Evolutionary conservation across 2,329 filamentous ascomycete genomes (phyloP).

Genomic region (Zymoseptoria brevis): DNA sequence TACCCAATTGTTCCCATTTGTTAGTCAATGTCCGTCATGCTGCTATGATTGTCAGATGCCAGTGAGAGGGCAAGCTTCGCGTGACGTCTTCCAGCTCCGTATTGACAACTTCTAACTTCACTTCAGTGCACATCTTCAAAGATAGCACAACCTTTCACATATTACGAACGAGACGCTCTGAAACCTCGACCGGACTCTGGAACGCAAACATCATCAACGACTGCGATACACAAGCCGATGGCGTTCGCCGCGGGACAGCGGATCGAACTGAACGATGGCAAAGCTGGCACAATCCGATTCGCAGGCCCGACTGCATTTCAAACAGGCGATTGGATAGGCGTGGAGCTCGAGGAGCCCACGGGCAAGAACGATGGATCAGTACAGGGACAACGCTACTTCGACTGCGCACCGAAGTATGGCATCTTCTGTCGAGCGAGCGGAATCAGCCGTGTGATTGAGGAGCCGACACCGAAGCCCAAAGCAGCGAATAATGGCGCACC

Average conservation of each 20-base stretch:
- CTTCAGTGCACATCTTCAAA: neutral
- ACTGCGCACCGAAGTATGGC: constrained; percentile 61
- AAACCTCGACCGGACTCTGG: neutral
- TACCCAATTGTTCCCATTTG: neutral
- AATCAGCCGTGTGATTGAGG: constrained; percentile 45
- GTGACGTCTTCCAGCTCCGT: neutral
- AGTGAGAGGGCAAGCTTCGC: neutral
- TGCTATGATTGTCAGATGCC: neutral
- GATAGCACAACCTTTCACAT: neutral
- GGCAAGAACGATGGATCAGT: constrained; percentile 95
- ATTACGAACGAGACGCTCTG: neutral
- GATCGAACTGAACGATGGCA: constrained; percentile 71
- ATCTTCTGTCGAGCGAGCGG: constrained; percentile 79
- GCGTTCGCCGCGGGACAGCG: constrained; percentile 54
- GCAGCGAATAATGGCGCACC: constrained; percentile 24
- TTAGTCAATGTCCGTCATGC: neutral
- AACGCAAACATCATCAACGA: neutral
- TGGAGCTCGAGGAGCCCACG: constrained; percentile 71
- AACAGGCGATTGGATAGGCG: constrained; percentile 76
- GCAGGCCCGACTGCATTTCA: constrained; percentile 73
- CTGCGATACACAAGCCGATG: neutral
- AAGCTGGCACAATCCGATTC: constrained; percentile 70
- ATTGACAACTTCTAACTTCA: neutral
- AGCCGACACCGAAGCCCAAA: constrained; percentile 19
- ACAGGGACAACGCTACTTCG: constrained; percentile 79